Evolutionary conservation across 2,329 filamentous ascomycete species (phyloP), one percentile per base, ranked within the genome.

Genomic region (Dactylonectria estremocensis): DNA sequence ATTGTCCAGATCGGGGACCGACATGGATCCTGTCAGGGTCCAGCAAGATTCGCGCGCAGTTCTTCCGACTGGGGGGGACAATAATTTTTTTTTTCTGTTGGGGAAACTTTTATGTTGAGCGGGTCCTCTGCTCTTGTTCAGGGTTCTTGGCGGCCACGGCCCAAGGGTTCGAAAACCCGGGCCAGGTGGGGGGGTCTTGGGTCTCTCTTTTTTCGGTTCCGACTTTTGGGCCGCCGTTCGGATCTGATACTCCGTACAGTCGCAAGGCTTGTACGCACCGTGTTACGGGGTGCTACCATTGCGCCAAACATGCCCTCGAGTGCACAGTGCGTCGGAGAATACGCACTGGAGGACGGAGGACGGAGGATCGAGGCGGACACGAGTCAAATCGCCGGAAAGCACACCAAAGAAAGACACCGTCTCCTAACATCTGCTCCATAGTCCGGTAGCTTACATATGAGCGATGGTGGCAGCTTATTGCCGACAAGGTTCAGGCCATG

Each of bases 71-170:
- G 24, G 24, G 24, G 24, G 24, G 24, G 13, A 37, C 59, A 60
- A 67, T 70, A 69, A 67, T 68, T 60, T 37, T 64, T 57, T 71
- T 72, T 69, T 79, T 80, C 78, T 80, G 78, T 80, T 80, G 78
- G 78, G 78, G 77, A 79, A 77, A 78, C 80, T 80, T 78, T 80
- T 80, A 78, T 80, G 78, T 80, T 80, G 78, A 75, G 73, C 62
- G 68, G 70, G 73, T 69, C 70, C 68, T 58, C 24, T 28, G 7
- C 7, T 28, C 73, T 60, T 66, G 67, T 67, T 69, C 61, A 72
- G 62, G 67, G 68, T 28, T 28, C 69, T 67, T 72, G 67, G 66
- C 67, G 66, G 64, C 54, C 59, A 64, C 43, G 61, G 61, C 55
- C 60, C 65, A 72, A 61, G 70, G 73, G 71, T 69, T 71, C 61